Evolutionary conservation across 2,329 filamentous ascomycete species (phyloP), one percentile per base, ranked within the genome.

Genomic region (Hypoxylon sp.): DNA sequence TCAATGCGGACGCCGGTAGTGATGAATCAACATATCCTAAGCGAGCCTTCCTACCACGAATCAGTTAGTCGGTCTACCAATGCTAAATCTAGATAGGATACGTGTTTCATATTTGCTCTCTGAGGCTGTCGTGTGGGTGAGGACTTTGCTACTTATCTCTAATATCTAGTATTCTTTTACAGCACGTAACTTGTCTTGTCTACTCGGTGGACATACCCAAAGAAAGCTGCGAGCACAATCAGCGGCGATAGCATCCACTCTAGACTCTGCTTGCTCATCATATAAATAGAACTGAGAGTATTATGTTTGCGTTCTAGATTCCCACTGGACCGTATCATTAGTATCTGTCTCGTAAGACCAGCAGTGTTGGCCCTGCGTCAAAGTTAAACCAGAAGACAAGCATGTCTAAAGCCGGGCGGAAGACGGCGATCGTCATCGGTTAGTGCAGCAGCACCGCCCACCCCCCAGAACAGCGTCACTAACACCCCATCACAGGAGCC

Each of bases 391-490:
- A 3, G 3, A 15, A 4, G 33, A 1, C 23, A 55, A 51, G 23
- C 27, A 71, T 72, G 70, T 62, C 65, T n/a, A 72, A 71, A 55
- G 17, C 40, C 23, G 56, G 58, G 33, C 70, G 72, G 48, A 81
- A 78, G 69, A 83, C 75, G 38, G 83, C 79, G 21, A 78, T 85
- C 35, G 74, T 86, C 23, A 76, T 85, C 55, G 83, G 82, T 82
- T 70, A 72, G 75, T 63, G 54, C 37, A 38, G 15, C 31, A 41
- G 26, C 35, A 18, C 21, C 20, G 31, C 3, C 33, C 42, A 38
- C 11, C 38, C 11, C 11, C 37, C 11, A 11, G 31, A 13, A 9
- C 7, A 6, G 13, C 24, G 2, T 17, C 7, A n/a, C 63, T 70
- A 40, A 69, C 55, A 48, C 5, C n/a, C n/a, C 3, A 18, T 17